Conservation (phyloP, 1,284 basidiomycete genomes). For the Ceratobasidium sp. region DNA sequence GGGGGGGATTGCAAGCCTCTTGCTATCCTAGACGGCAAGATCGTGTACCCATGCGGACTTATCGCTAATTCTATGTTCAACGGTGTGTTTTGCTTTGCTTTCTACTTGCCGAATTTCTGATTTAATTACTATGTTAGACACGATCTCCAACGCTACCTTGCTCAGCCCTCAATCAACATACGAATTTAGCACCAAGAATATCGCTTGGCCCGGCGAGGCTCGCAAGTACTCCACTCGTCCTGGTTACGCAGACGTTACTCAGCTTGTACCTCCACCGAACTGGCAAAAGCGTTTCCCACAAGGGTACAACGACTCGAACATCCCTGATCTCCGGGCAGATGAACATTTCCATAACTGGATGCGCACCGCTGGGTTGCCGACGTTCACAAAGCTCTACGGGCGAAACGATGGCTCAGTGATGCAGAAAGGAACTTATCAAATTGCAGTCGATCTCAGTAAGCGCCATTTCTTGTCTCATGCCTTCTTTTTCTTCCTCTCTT, state of each 20-base stretch:
- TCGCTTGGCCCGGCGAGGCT: conserved; percentile 94
- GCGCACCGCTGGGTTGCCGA: conserved; percentile 96
- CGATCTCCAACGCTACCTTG: conserved; percentile 77
- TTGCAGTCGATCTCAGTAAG: conserved; percentile 87
- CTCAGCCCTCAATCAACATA: conserved; percentile 74
- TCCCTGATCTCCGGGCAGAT: conserved; percentile 83
- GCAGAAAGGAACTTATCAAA: conserved; percentile 80
- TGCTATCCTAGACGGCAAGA: conserved; percentile 67
- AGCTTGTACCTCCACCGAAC: conserved; percentile 93
- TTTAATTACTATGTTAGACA: conserved; percentile 68
- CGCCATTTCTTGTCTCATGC: conserved; percentile 49
- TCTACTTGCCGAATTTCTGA: neutral
- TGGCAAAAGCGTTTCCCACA: conserved; percentile 83
- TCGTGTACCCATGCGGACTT: conserved; percentile 94
- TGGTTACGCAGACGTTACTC: conserved; percentile 67
- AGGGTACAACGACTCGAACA: conserved; percentile 76
- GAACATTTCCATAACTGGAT: conserved; percentile 99
- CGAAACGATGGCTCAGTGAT: conserved; percentile 88
- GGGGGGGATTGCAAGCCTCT: conserved; percentile 93
- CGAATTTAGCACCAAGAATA: conserved; percentile 83
- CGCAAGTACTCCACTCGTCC: conserved; percentile 86
- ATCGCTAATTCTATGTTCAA: conserved; percentile 99
- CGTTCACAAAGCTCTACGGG: conserved; percentile 95
- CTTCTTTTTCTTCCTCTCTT: conserved; percentile 1
- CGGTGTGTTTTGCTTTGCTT: conserved; percentile 66